Conservation (phyloP, 139 green algal genomes). For the Limnomonas spitsbergensis region DNA sequence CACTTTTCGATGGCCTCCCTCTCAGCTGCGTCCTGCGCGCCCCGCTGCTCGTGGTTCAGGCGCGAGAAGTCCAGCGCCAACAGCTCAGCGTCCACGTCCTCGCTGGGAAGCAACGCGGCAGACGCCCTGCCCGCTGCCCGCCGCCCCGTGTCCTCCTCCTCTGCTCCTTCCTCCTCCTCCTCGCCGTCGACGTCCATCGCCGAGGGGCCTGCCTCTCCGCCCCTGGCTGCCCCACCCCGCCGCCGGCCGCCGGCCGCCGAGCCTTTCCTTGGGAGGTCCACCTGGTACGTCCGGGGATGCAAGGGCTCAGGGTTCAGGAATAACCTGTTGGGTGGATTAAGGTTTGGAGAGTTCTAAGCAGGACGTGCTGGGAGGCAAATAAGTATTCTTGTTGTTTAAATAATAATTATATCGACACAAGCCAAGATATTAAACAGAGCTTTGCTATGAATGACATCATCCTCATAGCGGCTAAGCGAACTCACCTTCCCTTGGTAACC, state of each 20-base stretch:
- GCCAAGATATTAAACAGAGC: no score
- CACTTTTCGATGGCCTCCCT: neutral
- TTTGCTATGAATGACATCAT: no score
- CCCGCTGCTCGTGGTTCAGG: neutral
- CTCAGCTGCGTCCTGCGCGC: neutral
- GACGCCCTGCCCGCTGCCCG: neutral
- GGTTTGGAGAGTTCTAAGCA: no score
- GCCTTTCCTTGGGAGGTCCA: constrained; percentile 9
- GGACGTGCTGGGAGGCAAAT: no score
- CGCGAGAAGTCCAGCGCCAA: neutral
- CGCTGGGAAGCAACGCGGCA: no score
- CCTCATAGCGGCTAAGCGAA: no score
- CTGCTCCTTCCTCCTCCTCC: neutral
- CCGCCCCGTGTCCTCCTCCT: neutral
- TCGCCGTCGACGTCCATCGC: constrained; percentile 23
- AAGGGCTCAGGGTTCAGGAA: no score
- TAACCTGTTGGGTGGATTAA: no score
- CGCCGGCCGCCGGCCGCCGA: neutral
- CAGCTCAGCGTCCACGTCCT: constrained; percentile 9
- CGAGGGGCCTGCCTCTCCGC: neutral
- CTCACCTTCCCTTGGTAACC: no score
- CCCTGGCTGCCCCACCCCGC: neutral
- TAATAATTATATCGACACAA: no score
- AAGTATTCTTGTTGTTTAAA: no score
- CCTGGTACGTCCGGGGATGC: no score